Evolutionary conservation across 257 asterid genomes (phyloP).

Genomic region (Datura wrightii): DNA sequence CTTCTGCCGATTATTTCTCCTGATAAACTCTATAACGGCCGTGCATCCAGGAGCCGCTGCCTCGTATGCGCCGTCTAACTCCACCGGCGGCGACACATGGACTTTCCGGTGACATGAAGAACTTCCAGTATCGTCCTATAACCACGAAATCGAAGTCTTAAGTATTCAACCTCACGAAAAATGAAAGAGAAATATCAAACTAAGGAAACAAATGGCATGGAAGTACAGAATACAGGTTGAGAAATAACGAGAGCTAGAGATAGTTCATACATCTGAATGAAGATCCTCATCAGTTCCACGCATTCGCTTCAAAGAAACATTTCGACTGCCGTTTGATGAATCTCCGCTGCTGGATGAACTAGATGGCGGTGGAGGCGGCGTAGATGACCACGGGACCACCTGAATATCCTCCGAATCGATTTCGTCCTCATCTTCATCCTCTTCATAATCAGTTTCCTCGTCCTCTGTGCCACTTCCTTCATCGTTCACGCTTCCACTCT

Average conservation of each 20-base stretch:
- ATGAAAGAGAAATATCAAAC: neutral
- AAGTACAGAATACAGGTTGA: neutral
- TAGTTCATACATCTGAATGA: conserved; percentile 41
- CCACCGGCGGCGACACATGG: conserved; percentile 26
- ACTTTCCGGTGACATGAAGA: conserved; percentile 24
- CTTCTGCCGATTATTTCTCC: conserved; percentile 43
- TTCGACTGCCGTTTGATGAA: conserved; percentile 30
- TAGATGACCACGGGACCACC: conserved; percentile 57
- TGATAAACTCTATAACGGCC: conserved; percentile 38
- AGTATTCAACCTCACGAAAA: neutral
- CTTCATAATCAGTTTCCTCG: conserved; percentile 36
- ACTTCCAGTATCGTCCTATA: conserved; percentile 42
- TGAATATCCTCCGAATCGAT: conserved; percentile 53
- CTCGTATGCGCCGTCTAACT: too few species aligned
- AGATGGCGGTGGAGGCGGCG: conserved; percentile 55
- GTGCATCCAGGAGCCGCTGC: conserved; percentile 20
- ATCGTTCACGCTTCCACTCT: conserved; percentile 33
- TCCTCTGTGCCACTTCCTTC: neutral
- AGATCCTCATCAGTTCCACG: conserved; percentile 37
- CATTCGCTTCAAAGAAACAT: conserved; percentile 46
- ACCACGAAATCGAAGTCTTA: neutral
- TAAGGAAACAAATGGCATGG: neutral
- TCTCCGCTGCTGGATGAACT: conserved; percentile 48
- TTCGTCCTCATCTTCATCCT: conserved; percentile 32
- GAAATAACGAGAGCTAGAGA: neutral